Evolutionary conservation across 352 stramenopile species (phyloP).

Genomic region (Globisporangium paddicum): DNA sequence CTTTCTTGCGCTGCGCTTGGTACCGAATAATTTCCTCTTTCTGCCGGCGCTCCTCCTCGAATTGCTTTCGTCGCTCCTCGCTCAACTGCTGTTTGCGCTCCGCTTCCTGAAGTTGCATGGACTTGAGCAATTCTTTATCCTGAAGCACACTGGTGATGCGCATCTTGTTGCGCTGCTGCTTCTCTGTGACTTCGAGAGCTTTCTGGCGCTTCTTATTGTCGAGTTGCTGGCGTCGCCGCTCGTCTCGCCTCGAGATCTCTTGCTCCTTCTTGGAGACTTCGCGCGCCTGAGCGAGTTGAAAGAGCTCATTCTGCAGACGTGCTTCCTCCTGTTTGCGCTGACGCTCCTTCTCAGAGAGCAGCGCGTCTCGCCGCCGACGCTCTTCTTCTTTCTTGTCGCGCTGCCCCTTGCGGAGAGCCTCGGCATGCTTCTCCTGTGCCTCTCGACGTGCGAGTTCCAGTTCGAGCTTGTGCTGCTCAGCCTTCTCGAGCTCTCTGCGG

Average conservation of each 20-base stretch:
- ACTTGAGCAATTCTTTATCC: slow-evolving; percentile 49
- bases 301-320: slow-evolving; percentile 40
- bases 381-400: slow-evolving; percentile 50
- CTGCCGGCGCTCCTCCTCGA: slow-evolving; percentile 38
- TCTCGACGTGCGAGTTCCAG: slow-evolving; percentile 33
- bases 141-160: slow-evolving; percentile 54
- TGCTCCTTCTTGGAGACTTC: slow-evolving; percentile 33
- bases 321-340: slow-evolving; percentile 51
- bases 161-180: slow-evolving; percentile 64
- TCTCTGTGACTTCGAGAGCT: slow-evolving; percentile 39
- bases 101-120: slow-evolving; percentile 41
- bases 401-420: slow-evolving; percentile 40
- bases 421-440: slow-evolving; percentile 37
- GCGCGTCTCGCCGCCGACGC: slow-evolving; percentile 31
- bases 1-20: slow-evolving; percentile 48
- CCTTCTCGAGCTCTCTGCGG: slow-evolving; percentile 46
- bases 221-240: slow-evolving; percentile 34
- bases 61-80: slow-evolving; percentile 41
- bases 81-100: slow-evolving; percentile 60
- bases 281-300: slow-evolving; percentile 37
- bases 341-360: slow-evolving; percentile 49
- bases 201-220: slow-evolving; percentile 40
- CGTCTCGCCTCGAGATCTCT: slow-evolving; percentile 50
- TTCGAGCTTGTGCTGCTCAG: slow-evolving; percentile 42
- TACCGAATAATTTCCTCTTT: slow-evolving; percentile 47